A percentile compares a stretch with the other conserved stretches of the same genome.
phyloP scores from a whole-genome alignment of 2,329 filamentous ascomycete genomes.

The Scedosporium dehoogii region DNA sequence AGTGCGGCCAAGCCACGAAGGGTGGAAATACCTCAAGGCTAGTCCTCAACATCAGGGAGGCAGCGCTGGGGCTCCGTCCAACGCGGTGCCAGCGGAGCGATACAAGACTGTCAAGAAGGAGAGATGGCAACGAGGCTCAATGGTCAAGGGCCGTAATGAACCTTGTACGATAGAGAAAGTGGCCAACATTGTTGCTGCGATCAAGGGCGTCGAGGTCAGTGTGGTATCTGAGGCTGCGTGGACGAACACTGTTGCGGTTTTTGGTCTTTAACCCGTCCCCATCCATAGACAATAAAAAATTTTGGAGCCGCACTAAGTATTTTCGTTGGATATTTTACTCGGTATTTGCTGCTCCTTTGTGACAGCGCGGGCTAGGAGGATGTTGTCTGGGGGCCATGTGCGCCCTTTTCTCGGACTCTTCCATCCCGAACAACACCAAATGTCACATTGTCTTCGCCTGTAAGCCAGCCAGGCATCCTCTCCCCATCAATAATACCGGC shows the following conservation, averaged over 20 bases:
- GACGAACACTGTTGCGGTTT: conserved; percentile 72
- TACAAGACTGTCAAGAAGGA: conserved; percentile 92
- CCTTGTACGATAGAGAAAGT: conserved; percentile 79
- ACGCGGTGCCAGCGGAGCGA: conserved; percentile 53
- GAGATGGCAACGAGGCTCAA: conserved; percentile 75
- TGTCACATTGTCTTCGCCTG: conserved; percentile 74
- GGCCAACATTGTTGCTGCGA: conserved; percentile 76
- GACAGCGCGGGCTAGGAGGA: too few species aligned
- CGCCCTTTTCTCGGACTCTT: conserved; percentile 42
- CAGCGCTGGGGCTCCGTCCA: conserved; percentile 1
- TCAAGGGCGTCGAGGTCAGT: conserved; percentile 71
- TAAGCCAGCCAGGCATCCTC: conserved; percentile 84
- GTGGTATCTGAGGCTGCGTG: conserved; percentile 81
- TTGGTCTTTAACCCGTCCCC: conserved; percentile 50
- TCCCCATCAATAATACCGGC: conserved; percentile 64
- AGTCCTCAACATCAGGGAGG: not conserved
- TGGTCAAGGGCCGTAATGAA: conserved; percentile 95
- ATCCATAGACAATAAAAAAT: not conserved
- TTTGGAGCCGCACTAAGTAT: conserved; percentile 6
- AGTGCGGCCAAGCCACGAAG: conserved; percentile 80
- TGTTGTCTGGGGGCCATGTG: too few species aligned
- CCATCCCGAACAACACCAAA: conserved; percentile 59
- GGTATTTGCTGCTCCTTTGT: too few species aligned
- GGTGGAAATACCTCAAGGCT: conserved; percentile 52
- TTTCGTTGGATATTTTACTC: not conserved